Conservation (phyloP, 345 rosid genomes). For the Populus tremula region DNA sequence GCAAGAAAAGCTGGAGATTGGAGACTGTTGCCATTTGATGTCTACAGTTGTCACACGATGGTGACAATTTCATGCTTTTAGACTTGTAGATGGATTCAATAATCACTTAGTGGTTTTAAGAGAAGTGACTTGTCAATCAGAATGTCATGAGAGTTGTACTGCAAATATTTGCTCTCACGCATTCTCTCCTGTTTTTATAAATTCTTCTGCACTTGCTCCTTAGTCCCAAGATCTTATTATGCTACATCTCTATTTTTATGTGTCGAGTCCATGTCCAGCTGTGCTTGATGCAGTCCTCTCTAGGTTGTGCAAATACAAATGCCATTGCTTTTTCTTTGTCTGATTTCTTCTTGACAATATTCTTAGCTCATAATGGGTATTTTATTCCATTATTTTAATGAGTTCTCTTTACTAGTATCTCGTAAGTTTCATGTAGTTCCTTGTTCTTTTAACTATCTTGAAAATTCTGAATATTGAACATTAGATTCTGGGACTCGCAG, state of each 20-base stretch:
- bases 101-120: neutral
- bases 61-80: neutral
- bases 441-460: conserved; percentile 30
- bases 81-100: neutral
- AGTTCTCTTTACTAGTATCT: conserved; percentile 11
- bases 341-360: neutral
- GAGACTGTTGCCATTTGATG: neutral
- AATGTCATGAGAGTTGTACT: neutral
- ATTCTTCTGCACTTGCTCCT: neutral
- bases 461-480: conserved; percentile 52
- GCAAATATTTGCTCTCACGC: neutral
- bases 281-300: neutral
- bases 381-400: conserved; percentile 7
- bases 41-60: too few species aligned
- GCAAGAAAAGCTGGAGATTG: neutral
- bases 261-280: neutral
- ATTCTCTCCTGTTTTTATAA: neutral
- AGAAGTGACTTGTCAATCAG: neutral
- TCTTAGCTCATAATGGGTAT: conserved; percentile 6
- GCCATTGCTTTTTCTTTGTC: conserved; percentile 6
- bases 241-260: neutral
- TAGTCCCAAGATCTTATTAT: neutral
- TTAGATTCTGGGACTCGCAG: conserved; percentile 78
- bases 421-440: conserved; percentile 28
- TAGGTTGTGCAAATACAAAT: neutral